Conservation (phyloP, 805 yeast species). For the Yarrowia sp. region DNA sequence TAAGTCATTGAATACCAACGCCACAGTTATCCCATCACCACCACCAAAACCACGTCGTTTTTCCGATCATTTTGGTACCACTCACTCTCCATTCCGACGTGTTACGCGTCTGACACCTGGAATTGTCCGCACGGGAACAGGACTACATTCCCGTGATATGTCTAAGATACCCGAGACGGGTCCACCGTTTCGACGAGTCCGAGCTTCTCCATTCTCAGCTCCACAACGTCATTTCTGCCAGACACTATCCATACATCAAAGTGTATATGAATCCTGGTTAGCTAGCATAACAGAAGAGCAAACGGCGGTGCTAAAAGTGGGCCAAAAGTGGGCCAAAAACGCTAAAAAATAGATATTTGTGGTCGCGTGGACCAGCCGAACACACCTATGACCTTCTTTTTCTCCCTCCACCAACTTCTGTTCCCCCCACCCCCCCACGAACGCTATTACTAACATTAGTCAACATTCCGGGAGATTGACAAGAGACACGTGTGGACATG, state of each 20-base stretch:
- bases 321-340: not conserved
- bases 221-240: not conserved
- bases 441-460: slow-evolving; percentile 8
- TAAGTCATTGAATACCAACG: no score
- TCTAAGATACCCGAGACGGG: no score
- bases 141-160: no score
- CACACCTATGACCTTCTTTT: not conserved
- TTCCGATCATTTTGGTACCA: no score
- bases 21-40: no score
- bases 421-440: not conserved
- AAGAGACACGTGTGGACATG: slow-evolving; percentile 20
- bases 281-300: not conserved
- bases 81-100: no score
- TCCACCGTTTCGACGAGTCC: not conserved
- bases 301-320: not conserved
- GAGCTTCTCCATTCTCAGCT: not conserved
- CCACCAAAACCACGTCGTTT: no score
- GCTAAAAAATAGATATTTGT: not conserved
- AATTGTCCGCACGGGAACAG: no score
- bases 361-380: not conserved
- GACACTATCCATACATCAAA: not conserved
- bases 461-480: slow-evolving; percentile 36
- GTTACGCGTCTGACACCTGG: no score
- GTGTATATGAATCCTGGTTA: not conserved
- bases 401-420: no score